A percentile compares a stretch with the other conserved stretches of the same genome.
phyloP scores from a whole-genome alignment of 305 asterid genomes.

The Nicotiana rustica region DNA sequence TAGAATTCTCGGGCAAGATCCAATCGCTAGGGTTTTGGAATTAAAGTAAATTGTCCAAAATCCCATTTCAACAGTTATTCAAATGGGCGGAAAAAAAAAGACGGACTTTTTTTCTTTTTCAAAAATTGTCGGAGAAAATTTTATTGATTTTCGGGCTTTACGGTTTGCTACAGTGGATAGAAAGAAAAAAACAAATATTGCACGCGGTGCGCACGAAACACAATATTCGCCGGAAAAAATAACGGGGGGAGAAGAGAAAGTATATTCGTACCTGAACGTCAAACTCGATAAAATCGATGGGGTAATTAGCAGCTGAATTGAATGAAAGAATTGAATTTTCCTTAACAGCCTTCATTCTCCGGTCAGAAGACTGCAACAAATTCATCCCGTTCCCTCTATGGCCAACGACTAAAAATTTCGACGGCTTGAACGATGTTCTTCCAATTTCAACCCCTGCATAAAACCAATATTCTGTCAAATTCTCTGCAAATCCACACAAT shows the following conservation, averaged over 20 bases:
- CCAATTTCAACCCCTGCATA: constrained; percentile 58
- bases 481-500: background rate
- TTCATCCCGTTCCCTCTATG: constrained; percentile 97
- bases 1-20: background rate
- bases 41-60: background rate
- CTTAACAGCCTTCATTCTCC: constrained; percentile 76
- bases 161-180: background rate
- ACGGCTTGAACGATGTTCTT: constrained; percentile 55
- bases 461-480: background rate
- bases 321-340: constrained; percentile 89
- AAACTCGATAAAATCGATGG: constrained; percentile 86
- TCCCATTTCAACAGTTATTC: background rate
- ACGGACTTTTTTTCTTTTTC: background rate
- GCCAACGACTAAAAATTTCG: constrained; percentile 85
- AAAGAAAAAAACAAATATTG: background rate
- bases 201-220: background rate
- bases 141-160: background rate
- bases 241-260: background rate
- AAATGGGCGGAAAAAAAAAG: background rate
- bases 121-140: background rate
- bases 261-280: constrained; percentile 79
- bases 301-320: constrained; percentile 69
- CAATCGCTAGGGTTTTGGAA: background rate
- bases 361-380: constrained; percentile 76
- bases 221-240: background rate